Evolutionary conservation across 1,284 basidiomycete species (phyloP).

Genomic region (Ceratobasidium sp.): DNA sequence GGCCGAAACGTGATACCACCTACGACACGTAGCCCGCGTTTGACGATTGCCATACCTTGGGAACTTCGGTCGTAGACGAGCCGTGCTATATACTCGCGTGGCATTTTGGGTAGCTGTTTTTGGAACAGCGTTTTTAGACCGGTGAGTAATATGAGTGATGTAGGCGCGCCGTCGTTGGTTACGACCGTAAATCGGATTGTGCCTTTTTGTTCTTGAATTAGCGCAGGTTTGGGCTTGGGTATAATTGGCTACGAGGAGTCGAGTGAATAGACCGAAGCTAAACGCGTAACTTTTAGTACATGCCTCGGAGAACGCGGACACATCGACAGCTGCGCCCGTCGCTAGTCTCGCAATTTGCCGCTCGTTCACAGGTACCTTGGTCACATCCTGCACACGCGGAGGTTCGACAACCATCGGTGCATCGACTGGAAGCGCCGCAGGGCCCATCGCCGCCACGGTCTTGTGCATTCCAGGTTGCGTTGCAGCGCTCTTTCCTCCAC

Average conservation of each 20-base stretch:
- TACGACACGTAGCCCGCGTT: slow-evolving; percentile 94
- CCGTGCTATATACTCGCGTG: slow-evolving; percentile 96
- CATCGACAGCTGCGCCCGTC: slow-evolving; percentile 82
- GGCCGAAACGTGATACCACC: slow-evolving; percentile 98
- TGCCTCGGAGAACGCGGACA: slow-evolving; percentile 63
- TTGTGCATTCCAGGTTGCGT: slow-evolving; percentile 65
- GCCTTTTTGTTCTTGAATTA: slow-evolving; percentile 82
- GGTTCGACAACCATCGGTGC: slow-evolving; percentile 59
- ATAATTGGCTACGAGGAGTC: slow-evolving; percentile 56
- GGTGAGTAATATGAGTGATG: slow-evolving; percentile 86
- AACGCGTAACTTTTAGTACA: slow-evolving; percentile 16
- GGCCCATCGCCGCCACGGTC: slow-evolving; percentile 66
- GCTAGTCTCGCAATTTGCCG: slow-evolving; percentile 74
- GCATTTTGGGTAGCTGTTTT: slow-evolving; percentile 99
- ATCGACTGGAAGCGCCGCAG: slow-evolving; percentile 51
- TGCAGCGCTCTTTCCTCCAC: slow-evolving; percentile 55
- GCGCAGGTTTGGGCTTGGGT: slow-evolving; percentile 74
- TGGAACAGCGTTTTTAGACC: slow-evolving; percentile 98
- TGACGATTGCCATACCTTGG: slow-evolving; percentile 92
- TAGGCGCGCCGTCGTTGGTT: slow-evolving; percentile 81
- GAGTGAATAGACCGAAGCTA: neutral
- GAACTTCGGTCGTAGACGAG: slow-evolving; percentile 95
- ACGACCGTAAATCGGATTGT: slow-evolving; percentile 90
- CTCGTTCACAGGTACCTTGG: slow-evolving; percentile 78
- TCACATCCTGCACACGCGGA: slow-evolving; percentile 70